A percentile compares a stretch with the other conserved stretches of the same genome.
Evolutionary conservation across 1,139 yeast genomes (phyloP).

Genomic region (Saccharomyces hybrid): DNA sequence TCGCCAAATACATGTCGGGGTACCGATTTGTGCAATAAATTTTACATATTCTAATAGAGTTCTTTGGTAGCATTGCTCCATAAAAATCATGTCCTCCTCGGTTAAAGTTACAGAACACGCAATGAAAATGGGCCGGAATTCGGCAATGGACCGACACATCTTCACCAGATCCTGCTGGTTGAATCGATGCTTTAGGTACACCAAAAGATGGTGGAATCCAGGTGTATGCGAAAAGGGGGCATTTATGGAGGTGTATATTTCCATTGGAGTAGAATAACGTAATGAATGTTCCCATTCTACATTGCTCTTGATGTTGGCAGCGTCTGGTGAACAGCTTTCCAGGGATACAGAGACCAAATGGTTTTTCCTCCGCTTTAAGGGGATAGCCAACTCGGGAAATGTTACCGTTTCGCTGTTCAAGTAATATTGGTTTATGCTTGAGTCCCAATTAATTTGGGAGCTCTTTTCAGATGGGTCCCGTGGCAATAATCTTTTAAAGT

Average conservation of each 20-base stretch:
- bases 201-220: constrained; percentile 76
- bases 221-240: constrained; percentile 83
- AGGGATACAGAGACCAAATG: constrained; percentile 21
- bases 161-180: constrained; percentile 61
- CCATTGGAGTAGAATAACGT: constrained; percentile 60
- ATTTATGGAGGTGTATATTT: constrained; percentile 65
- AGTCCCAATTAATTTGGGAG: constrained; percentile 8
- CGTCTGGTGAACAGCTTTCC: constrained; percentile 21
- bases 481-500: constrained; percentile 20
- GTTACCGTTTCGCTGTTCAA: constrained; percentile 18
- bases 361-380: background rate
- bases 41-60: constrained; percentile 83
- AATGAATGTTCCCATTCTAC: constrained; percentile 32
- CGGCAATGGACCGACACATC: constrained; percentile 85
- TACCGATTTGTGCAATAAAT: constrained; percentile 75
- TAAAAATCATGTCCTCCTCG: constrained; percentile 84
- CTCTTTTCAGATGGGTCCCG: constrained; percentile 11
- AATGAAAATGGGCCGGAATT: constrained; percentile 82
- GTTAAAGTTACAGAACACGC: constrained; percentile 85
- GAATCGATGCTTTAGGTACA: constrained; percentile 66
- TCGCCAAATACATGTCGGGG: constrained; percentile 94
- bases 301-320: constrained; percentile 14
- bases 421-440: constrained; percentile 25
- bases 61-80: constrained; percentile 94
- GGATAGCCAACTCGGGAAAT: constrained; percentile 21